Conservation (phyloP, 352 stramenopile genomes). For the Pythium vanterpoolii region DNA sequence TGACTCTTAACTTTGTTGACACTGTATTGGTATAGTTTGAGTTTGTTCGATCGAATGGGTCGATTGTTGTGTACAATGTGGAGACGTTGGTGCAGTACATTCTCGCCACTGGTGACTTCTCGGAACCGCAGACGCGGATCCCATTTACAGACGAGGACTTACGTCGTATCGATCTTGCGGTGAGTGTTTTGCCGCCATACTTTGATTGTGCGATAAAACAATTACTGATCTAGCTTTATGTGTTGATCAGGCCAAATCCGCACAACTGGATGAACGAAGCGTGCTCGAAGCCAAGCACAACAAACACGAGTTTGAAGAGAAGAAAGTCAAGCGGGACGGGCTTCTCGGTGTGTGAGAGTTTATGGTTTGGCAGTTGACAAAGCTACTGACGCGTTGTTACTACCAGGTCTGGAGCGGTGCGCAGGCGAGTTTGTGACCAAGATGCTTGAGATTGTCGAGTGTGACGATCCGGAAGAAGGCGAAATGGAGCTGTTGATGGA, state of each 20-base stretch:
- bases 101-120: conserved; percentile 85
- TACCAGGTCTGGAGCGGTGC: conserved; percentile 71
- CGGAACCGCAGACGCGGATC: conserved; percentile 84
- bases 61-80: conserved; percentile 84
- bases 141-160: conserved; percentile 84
- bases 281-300: conserved; percentile 74
- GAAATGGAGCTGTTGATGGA: conserved; percentile 81
- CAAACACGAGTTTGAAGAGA: conserved; percentile 73
- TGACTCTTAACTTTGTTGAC: conserved; percentile 2
- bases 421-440: conserved; percentile 83
- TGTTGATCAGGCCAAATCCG: conserved; percentile 45
- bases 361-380: background rate
- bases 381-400: background rate
- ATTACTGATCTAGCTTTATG: background rate
- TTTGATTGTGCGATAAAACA: background rate
- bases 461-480: conserved; percentile 72
- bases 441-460: conserved; percentile 85
- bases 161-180: conserved; percentile 63
- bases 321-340: conserved; percentile 80
- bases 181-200: conserved; percentile 18
- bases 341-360: conserved; percentile 48
- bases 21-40: conserved; percentile 51
- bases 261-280: conserved; percentile 60
- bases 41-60: conserved; percentile 79
- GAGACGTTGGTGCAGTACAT: conserved; percentile 88